Evolutionary conservation across 306 rosid species (phyloP), one percentile per base, ranked within the genome.

Genomic region (Clitoria ternatea): DNA sequence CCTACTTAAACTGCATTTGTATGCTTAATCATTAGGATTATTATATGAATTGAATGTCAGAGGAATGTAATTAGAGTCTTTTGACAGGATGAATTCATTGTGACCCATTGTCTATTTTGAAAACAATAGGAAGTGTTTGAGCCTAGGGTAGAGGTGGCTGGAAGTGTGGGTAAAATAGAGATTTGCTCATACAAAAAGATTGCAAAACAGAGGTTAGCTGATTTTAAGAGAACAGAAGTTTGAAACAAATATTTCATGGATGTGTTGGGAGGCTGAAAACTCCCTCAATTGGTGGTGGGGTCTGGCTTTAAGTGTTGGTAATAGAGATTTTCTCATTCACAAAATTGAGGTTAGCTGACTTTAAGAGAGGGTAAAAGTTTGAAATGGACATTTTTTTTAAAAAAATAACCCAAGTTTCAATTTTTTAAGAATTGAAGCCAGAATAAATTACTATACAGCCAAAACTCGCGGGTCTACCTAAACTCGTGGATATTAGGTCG

Each of bases 21-120:
- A 33, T 43, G 23, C 56, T 43, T 36, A 35, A 69, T 54, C 20
- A 42, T 69, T 15, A 32, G 17, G 18, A 45, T 22, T 63, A 36
- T 60, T 44, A 18, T 74, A 35, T 45, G 70, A 55, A 71, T 74
- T 44, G 32, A 40, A 70, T 55, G 61, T 71, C 56, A 20, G 57
- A 35, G 36, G 69, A 76, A 35, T 42, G 61, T 65, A 42, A 56
- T 17, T 24, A 27, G 5, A 3, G 7, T 66, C 45, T 48, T 45
- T 12, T 61, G 8, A 52, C 33, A 73, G 68, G 57, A 57, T 74
- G 70, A 29, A 20, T 56, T n/a, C n/a, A 4, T 54, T 40, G 4
- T 15, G 10, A 22, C 47, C 15, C 49, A 32, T 42, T n/a, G n/a
- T n/a, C n/a, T n/a, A 17, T 66, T 37, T 43, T 29, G 17, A 74